Conservation (phyloP, 2,329 filamentous ascomycete species). For the Neopestalotiopsis sp. region DNA sequence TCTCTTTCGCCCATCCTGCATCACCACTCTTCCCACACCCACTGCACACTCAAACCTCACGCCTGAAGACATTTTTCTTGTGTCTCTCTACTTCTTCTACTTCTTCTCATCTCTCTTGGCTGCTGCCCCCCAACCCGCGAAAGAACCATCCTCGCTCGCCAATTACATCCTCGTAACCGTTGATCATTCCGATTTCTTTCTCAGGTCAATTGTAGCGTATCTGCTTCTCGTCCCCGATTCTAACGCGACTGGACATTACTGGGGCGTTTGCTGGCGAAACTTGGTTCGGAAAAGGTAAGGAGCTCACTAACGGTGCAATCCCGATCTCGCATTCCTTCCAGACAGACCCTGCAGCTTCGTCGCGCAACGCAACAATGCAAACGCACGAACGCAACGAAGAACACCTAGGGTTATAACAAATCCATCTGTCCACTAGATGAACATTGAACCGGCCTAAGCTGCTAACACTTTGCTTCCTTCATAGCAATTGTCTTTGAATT, state of each 20-base stretch:
- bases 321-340: neutral
- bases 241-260: conserved; percentile 12
- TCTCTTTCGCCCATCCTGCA: conserved; percentile 9
- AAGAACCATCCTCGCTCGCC: neutral
- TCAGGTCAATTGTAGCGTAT: neutral
- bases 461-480: neutral
- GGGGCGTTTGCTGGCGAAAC: conserved; percentile 16
- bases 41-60: neutral
- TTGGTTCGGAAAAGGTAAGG: conserved; percentile 17
- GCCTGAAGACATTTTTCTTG: neutral
- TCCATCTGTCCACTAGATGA: too few relatives aligned
- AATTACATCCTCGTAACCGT: neutral
- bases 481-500: neutral
- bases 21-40: conserved; percentile 8
- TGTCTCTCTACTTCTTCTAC: neutral
- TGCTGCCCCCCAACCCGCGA: neutral
- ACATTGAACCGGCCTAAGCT: neutral
- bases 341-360: neutral
- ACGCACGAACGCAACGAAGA: too few relatives aligned
- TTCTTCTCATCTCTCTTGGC: neutral
- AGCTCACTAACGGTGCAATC: conserved; percentile 3
- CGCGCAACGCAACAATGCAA: neutral
- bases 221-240: conserved; percentile 2
- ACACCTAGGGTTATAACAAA: too few relatives aligned
- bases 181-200: neutral